These are phyloP conservation scores for Podospora conica DNA, from an alignment of 495 filamentous ascomycete genomes.

Conservation along the genomic window DNA sequence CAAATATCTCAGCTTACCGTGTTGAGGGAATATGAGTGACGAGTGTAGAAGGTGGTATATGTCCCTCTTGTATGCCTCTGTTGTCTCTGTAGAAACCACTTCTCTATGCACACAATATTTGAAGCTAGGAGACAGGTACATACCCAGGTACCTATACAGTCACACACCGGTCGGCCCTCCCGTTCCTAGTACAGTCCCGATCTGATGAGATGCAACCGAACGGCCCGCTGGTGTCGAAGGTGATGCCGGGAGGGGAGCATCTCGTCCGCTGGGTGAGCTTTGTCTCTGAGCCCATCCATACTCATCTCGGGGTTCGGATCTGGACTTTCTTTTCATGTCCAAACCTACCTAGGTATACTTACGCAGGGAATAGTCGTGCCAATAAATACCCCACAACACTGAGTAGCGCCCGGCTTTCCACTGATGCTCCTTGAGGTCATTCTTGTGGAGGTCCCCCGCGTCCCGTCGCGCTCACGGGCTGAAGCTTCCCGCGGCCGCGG, in stretches of 20 bases:
- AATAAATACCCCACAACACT: no score
- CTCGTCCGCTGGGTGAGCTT: not conserved
- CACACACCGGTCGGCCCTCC: not conserved
- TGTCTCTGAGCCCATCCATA: not conserved
- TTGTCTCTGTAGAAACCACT: not conserved
- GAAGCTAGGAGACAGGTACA: not conserved
- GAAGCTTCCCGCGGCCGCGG: not conserved
- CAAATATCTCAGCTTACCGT: not conserved
- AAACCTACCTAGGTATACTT: no score
- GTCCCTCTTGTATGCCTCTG: not conserved
- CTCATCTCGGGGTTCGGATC: not conserved
- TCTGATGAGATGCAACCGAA: not conserved
- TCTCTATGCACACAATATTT: not conserved
- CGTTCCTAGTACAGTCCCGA: not conserved
- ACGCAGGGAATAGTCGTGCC: no score
- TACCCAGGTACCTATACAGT: no score
- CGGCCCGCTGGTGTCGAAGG: not conserved
- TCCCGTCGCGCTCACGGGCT: not conserved
- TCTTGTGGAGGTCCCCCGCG: not conserved
- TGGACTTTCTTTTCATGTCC: not conserved
- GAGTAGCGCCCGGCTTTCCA: no score
- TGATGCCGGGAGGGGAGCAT: not conserved
- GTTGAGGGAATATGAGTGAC: conserved; percentile 10
- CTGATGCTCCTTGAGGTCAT: not conserved
- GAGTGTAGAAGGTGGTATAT: not conserved